phyloP scores from a whole-genome alignment of 495 filamentous ascomycete genomes.

The Trichocladium antarcticum region DNA sequence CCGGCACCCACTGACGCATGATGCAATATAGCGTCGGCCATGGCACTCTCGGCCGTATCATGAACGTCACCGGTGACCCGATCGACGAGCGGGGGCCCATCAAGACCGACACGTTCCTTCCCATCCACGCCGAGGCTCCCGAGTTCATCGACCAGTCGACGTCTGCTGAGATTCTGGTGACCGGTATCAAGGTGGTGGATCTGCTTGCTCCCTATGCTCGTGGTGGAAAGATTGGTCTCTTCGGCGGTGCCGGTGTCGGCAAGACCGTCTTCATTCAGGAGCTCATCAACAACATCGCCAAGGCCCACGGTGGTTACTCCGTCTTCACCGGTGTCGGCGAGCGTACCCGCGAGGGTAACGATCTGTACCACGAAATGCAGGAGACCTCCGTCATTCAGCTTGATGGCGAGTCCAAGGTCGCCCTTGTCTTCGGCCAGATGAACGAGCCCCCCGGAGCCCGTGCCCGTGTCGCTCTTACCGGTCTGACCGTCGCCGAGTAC shows the following conservation, averaged over 20 bases:
- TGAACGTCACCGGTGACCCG: constrained; percentile 99
- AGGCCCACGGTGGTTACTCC: constrained; percentile 99
- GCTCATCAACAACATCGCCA: constrained; percentile 99
- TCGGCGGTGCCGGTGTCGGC: constrained; percentile 99
- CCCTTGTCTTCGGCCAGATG: constrained; percentile 99
- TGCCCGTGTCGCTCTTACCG: constrained; percentile 98
- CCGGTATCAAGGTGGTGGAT: constrained; percentile 99
- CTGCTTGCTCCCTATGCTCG: constrained; percentile 96
- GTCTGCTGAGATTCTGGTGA: constrained; percentile 87
- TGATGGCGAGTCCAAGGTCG: constrained; percentile 98
- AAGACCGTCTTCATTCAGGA: constrained; percentile 99
- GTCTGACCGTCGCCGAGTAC: constrained; percentile 79
- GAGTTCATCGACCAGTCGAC: constrained; percentile 90
- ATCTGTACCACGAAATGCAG: constrained; percentile 99
- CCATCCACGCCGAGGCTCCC: constrained; percentile 92
- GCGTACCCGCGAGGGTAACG: constrained; percentile 99
- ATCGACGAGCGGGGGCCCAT: constrained; percentile 99
- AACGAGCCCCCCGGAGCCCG: constrained; percentile 99
- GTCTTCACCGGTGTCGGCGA: constrained; percentile 99
- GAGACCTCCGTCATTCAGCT: constrained; percentile 99
- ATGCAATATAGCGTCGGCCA: constrained; percentile 53
- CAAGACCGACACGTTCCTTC: constrained; percentile 73
- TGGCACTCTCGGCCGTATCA: constrained; percentile 94
- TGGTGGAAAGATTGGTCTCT: constrained; percentile 99
- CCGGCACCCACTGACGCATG: constrained; percentile 9